Evolutionary conservation across 2,329 filamentous ascomycete genomes (phyloP).

Genomic region (Didymella segeticola): DNA sequence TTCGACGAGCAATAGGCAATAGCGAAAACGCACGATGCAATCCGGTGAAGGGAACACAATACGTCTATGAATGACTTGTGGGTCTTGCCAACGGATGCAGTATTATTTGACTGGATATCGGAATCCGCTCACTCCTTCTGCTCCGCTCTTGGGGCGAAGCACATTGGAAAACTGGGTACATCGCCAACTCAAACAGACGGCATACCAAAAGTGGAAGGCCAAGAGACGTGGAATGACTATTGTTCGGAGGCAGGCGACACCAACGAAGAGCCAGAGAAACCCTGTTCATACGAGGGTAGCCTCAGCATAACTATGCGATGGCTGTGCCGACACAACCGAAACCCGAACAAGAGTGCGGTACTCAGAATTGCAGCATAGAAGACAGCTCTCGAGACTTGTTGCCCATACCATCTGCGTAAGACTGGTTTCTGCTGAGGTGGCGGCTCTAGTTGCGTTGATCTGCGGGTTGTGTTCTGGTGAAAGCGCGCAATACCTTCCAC

Average conservation of each 20-base stretch:
- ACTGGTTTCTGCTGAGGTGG: background rate
- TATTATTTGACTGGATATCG: slow-evolving; percentile 1
- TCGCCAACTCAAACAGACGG: background rate
- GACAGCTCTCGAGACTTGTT: background rate
- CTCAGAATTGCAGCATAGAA: background rate
- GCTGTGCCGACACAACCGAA: slow-evolving; percentile 4
- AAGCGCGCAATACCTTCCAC: background rate
- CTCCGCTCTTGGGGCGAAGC: slow-evolving; percentile 10
- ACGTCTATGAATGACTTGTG: slow-evolving; percentile 1
- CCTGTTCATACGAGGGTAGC: background rate
- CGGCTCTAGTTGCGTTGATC: background rate
- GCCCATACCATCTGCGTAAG: background rate
- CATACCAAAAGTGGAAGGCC: slow-evolving; percentile 8
- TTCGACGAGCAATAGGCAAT: background rate
- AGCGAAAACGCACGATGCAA: background rate
- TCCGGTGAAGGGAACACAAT: background rate
- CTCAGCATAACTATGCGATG: background rate
- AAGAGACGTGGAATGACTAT: background rate
- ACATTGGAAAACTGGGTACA: slow-evolving; percentile 2
- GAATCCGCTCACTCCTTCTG: slow-evolving; percentile 1
- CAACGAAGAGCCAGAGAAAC: background rate
- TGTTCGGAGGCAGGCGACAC: background rate
- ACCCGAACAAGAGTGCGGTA: background rate
- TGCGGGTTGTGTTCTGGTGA: background rate
- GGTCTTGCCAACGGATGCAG: background rate